A percentile compares a stretch with the other conserved stretches of the same genome.
Conservation (phyloP, 305 asterid species). For the Fraxinus paxiana region DNA sequence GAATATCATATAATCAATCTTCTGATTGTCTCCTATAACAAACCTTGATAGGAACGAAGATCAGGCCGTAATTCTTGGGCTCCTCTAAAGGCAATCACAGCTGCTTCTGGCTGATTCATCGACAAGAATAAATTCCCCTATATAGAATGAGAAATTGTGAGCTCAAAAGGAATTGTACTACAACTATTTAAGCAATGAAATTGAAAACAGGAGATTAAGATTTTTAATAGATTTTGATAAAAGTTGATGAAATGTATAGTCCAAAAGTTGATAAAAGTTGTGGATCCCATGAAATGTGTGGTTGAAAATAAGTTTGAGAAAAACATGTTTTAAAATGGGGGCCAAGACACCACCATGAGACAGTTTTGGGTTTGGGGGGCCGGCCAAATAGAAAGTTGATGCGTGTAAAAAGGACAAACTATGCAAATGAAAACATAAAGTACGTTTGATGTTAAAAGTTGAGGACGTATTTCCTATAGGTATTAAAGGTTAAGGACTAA, state of each 20-base stretch:
- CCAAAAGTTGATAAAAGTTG: not conserved
- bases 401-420: not conserved
- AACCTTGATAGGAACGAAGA: constrained; percentile 96
- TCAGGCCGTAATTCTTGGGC: constrained; percentile 95
- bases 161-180: not conserved
- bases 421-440: not conserved
- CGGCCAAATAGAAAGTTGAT: not conserved
- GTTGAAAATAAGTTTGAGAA: not conserved
- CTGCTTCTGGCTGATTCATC: constrained; percentile 86
- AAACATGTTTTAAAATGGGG: not conserved
- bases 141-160: constrained; percentile 23
- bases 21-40: constrained; percentile 11
- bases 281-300: not conserved
- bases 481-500: not conserved
- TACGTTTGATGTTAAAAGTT: not conserved
- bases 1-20: not conserved
- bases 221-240: too few species aligned
- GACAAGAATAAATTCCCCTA: constrained; percentile 85
- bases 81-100: constrained; percentile 68
- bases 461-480: not conserved
- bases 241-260: not conserved
- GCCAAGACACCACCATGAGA: not conserved
- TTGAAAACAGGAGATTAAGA: not conserved
- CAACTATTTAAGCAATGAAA: not conserved
- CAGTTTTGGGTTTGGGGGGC: not conserved